These are phyloP conservation scores for Perkinsus olseni DNA, from an alignment of 169 alveolate species.

Conservation along the genomic window DNA sequence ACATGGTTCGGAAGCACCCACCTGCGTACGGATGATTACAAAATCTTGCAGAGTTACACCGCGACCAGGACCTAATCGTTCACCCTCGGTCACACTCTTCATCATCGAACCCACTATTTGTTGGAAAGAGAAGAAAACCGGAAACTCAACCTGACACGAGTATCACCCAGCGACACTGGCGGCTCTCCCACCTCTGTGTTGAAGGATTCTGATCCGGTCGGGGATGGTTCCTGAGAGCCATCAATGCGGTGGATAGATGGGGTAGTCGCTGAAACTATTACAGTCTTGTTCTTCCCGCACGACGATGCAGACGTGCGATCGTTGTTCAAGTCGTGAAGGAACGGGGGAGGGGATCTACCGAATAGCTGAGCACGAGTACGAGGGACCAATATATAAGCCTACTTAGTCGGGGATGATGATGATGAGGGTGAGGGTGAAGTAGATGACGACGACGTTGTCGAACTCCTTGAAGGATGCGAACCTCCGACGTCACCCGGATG, in stretches of 20 bases:
- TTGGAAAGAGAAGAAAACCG: not conserved
- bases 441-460: not conserved
- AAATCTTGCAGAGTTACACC: not conserved
- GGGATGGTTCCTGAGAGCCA: not conserved
- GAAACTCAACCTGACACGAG: not conserved
- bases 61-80: not conserved
- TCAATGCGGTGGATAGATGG: not conserved
- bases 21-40: not conserved
- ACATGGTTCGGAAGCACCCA: not conserved
- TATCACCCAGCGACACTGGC: not conserved
- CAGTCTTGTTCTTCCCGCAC: not conserved
- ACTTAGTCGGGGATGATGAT: not conserved
- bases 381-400: too few species aligned
- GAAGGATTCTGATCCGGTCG: not conserved
- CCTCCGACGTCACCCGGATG: not conserved
- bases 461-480: not conserved
- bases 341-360: not conserved
- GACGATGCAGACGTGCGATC: not conserved
- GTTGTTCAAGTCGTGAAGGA: not conserved
- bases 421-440: not conserved
- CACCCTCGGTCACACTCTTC: not conserved
- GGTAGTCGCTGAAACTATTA: not conserved
- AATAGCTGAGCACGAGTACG: not conserved
- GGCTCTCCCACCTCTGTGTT: not conserved
- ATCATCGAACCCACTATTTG: not conserved